Evolutionary conservation across 306 rosid species (phyloP).

Genomic region (Oxytropis ochrocephala): DNA sequence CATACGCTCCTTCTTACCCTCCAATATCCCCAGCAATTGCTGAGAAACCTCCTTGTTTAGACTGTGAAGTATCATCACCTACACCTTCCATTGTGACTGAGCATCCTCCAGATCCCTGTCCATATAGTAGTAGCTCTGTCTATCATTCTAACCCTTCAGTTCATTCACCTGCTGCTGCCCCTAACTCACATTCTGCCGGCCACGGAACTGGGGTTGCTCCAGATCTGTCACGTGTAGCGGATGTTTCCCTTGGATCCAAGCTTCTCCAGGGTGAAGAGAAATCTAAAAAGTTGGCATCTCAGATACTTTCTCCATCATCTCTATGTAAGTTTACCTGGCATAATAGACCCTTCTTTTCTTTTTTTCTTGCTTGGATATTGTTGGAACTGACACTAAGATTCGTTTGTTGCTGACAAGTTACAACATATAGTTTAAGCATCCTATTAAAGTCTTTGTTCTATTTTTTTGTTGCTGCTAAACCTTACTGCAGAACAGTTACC

Average conservation of each 20-base stretch:
- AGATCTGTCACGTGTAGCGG: conserved; percentile 31
- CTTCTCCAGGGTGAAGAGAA: conserved; percentile 33
- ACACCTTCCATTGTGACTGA: conserved; percentile 36
- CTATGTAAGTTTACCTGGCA: conserved; percentile 46
- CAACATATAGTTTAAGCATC: neutral
- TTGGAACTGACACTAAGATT: conserved; percentile 8
- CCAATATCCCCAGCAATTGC: conserved; percentile 33
- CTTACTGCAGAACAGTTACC: neutral
- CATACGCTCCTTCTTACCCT: conserved; percentile 33
- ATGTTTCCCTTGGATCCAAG: conserved; percentile 24
- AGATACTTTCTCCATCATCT: conserved; percentile 35
- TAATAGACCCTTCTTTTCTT: neutral
- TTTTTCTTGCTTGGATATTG: neutral
- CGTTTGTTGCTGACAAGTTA: neutral
- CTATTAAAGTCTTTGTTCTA: neutral
- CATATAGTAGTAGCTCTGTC: conserved; percentile 16
- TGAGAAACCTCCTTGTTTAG: conserved; percentile 34
- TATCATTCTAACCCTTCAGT: conserved; percentile 34
- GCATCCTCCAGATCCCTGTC: conserved; percentile 50
- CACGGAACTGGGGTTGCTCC: conserved; percentile 36
- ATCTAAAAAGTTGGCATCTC: conserved; percentile 29
- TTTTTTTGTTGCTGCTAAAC: neutral
- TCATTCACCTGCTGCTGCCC: conserved; percentile 36
- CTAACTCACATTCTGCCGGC: conserved; percentile 30
- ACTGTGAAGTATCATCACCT: conserved; percentile 38